Evolutionary conservation across 495 filamentous ascomycete species (phyloP).

Genomic region (Talaromyces nanjingensis): DNA sequence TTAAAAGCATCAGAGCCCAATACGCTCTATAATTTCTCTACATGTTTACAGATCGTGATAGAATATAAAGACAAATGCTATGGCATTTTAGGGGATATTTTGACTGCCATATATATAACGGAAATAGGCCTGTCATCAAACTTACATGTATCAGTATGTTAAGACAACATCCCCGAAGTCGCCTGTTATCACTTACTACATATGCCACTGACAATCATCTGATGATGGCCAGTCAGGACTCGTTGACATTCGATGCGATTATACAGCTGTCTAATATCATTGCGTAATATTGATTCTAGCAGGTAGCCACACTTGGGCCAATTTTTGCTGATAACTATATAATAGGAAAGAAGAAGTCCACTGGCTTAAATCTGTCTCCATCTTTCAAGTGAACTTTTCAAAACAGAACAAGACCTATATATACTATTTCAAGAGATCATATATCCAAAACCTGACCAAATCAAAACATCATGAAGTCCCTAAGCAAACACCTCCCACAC

Average conservation of each 20-base stretch:
- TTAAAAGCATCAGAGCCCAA: background rate
- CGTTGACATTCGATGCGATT: background rate
- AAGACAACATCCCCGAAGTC: background rate
- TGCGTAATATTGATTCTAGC: background rate
- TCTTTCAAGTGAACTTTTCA: background rate
- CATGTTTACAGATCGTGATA: too few species aligned
- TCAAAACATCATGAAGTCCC: background rate
- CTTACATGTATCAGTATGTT: conserved; percentile 4
- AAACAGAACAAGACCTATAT: background rate
- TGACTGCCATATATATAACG: background rate
- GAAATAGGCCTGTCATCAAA: background rate
- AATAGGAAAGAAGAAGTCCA: background rate
- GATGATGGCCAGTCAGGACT: background rate
- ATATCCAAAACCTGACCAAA: background rate
- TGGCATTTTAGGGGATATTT: background rate
- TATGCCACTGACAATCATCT: background rate
- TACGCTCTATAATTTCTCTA: background rate
- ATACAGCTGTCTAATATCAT: background rate
- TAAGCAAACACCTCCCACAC: background rate
- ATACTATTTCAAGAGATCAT: background rate
- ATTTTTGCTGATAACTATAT: background rate
- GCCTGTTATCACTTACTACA: background rate
- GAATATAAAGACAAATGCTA: background rate
- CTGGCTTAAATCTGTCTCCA: background rate
- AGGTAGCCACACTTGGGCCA: background rate